These are phyloP conservation scores for Fomitopsis schrenkii DNA, from an alignment of 1,284 basidiomycete genomes.

Conservation along the genomic window DNA sequence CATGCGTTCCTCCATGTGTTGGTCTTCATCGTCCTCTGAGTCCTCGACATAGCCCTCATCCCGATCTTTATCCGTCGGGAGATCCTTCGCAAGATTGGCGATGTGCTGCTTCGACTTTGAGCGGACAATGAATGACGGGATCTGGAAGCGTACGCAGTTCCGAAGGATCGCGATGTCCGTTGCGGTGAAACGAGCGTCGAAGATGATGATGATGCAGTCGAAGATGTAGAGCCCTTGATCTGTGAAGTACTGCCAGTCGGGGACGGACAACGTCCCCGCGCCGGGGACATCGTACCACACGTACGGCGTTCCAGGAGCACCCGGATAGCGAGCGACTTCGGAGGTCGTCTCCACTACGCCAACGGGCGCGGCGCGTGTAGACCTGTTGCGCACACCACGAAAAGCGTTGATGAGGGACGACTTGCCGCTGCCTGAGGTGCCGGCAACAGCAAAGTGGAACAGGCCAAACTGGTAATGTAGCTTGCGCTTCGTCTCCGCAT, in stretches of 20 bases:
- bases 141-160: neutral
- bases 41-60: too few species aligned
- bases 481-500: neutral
- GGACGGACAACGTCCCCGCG: neutral
- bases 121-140: neutral
- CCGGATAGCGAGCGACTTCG: neutral
- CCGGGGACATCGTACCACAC: neutral
- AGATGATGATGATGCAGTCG: neutral
- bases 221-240: neutral
- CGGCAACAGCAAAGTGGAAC: slow-evolving; percentile 4
- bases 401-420: slow-evolving; percentile 5
- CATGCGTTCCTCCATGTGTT: neutral
- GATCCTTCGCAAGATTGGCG: neutral
- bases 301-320: neutral
- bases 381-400: slow-evolving; percentile 1
- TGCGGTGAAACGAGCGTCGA: neutral
- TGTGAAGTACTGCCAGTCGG: neutral
- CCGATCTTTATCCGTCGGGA: neutral
- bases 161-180: neutral
- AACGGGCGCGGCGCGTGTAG: neutral
- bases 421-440: slow-evolving; percentile 1
- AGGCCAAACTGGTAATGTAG: neutral
- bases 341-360: neutral
- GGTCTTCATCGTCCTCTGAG: neutral
- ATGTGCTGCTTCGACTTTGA: neutral